These are phyloP conservation scores for Mucor circinelloides DNA, from an alignment of 371 early-diverging fungal genomes.

Conservation along the genomic window DNA sequence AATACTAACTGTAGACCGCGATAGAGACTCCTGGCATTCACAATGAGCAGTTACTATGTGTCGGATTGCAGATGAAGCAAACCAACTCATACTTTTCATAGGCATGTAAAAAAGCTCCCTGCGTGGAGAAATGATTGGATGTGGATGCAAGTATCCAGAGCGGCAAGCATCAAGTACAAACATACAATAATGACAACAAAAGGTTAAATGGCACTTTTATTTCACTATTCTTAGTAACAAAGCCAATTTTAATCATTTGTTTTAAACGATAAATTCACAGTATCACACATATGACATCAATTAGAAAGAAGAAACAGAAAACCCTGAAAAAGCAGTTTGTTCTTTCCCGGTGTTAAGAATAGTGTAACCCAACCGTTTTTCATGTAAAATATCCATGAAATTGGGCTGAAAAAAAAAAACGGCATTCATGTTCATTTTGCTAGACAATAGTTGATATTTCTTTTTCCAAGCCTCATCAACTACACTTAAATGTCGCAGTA, in stretches of 20 bases:
- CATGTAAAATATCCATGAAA: background rate
- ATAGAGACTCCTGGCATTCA: background rate
- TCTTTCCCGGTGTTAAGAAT: background rate
- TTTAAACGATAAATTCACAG: background rate
- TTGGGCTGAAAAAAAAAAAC: background rate
- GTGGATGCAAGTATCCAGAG: background rate
- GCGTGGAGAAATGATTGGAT: background rate
- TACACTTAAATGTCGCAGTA: background rate
- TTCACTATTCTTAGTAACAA: background rate
- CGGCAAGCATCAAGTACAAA: background rate
- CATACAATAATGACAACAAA: background rate
- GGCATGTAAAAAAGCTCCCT: background rate
- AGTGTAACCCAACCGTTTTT: background rate
- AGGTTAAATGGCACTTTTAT: background rate
- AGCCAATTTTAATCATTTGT: background rate
- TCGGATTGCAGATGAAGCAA: no score
- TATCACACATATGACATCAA: slow-evolving; percentile 3
- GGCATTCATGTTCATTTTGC: background rate
- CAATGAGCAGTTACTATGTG: background rate
- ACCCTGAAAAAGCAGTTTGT: background rate
- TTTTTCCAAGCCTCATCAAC: background rate
- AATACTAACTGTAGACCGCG: background rate
- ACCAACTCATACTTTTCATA: no score
- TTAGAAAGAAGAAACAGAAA: background rate
- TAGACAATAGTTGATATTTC: background rate